phyloP scores from a whole-genome alignment of 1,284 basidiomycete genomes.

The Rhodotorula mucilaginosa region DNA sequence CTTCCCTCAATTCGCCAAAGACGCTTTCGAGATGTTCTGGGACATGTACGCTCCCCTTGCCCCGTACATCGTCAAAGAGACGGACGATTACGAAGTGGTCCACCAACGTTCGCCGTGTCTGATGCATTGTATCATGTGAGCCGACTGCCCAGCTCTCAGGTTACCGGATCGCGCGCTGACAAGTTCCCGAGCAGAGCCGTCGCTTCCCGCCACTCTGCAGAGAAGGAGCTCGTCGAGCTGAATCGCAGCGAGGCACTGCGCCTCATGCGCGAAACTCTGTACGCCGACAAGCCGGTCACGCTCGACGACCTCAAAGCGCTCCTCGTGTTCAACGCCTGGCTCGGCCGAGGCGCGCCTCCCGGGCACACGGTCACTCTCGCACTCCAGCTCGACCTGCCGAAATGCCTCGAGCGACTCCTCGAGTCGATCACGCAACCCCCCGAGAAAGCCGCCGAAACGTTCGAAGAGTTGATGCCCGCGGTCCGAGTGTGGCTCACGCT shows the following conservation, averaged over 20 bases:
- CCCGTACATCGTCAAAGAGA: slow-evolving; percentile 29
- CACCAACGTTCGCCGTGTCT: slow-evolving; percentile 26
- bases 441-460: slow-evolving; percentile 17
- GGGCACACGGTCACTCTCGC: slow-evolving; percentile 34
- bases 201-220: slow-evolving; percentile 15
- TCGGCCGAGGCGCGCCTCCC: slow-evolving; percentile 28
- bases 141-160: neutral
- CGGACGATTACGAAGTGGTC: slow-evolving; percentile 26
- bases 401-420: slow-evolving; percentile 25
- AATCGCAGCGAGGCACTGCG: slow-evolving; percentile 23
- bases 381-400: slow-evolving; percentile 34
- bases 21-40: slow-evolving; percentile 39
- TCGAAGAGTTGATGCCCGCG: slow-evolving; percentile 28
- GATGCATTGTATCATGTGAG: slow-evolving; percentile 28
- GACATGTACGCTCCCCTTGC: slow-evolving; percentile 36
- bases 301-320: slow-evolving; percentile 37
- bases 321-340: slow-evolving; percentile 31
- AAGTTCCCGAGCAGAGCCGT: slow-evolving; percentile 6
- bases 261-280: slow-evolving; percentile 31
- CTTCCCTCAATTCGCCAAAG: slow-evolving; percentile 13
- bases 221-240: slow-evolving; percentile 17
- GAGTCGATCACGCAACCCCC: slow-evolving; percentile 15
- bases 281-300: slow-evolving; percentile 21
- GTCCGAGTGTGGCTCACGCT: slow-evolving; percentile 30
- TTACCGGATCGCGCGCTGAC: neutral